phyloP scores from a whole-genome alignment of 2,329 filamentous ascomycete genomes.

The Xylariaceae sp. region DNA sequence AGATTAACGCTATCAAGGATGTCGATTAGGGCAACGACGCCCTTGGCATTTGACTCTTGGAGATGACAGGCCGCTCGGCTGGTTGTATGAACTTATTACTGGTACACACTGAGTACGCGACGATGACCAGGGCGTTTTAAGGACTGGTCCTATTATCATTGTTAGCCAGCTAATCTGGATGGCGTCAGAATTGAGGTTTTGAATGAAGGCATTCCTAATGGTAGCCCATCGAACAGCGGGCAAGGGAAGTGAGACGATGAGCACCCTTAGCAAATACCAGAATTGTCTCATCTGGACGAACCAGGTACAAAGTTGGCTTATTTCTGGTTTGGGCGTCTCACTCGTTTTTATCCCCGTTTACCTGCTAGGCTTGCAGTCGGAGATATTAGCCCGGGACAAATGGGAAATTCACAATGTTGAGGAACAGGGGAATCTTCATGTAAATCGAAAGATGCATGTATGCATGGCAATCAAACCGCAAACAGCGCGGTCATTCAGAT shows the following conservation, averaged over 20 bases:
- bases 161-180: background rate
- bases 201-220: too few relatives aligned
- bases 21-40: conserved; percentile 2
- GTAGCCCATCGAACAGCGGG: too few relatives aligned
- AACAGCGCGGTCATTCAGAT: conserved; percentile 12
- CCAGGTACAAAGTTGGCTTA: too few relatives aligned
- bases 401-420: background rate
- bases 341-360: too few relatives aligned
- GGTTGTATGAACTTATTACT: conserved; percentile 3
- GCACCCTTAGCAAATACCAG: too few relatives aligned
- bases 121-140: conserved; percentile 18
- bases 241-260: too few relatives aligned
- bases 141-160: conserved; percentile 1
- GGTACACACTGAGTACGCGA: conserved; percentile 17
- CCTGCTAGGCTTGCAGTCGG: too few relatives aligned
- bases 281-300: too few relatives aligned
- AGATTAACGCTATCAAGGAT: conserved; percentile 53
- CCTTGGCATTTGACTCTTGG: too few relatives aligned
- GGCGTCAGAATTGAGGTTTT: too few relatives aligned
- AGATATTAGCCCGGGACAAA: background rate
- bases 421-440: conserved; percentile 4
- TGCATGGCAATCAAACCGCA: conserved; percentile 14
- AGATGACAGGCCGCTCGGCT: background rate
- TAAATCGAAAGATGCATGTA: conserved; percentile 22
- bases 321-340: too few relatives aligned